A percentile compares a stretch with the other conserved stretches of the same genome.
phyloP scores from a whole-genome alignment of 2,329 filamentous ascomycete species.

The Alternaria postmessia region DNA sequence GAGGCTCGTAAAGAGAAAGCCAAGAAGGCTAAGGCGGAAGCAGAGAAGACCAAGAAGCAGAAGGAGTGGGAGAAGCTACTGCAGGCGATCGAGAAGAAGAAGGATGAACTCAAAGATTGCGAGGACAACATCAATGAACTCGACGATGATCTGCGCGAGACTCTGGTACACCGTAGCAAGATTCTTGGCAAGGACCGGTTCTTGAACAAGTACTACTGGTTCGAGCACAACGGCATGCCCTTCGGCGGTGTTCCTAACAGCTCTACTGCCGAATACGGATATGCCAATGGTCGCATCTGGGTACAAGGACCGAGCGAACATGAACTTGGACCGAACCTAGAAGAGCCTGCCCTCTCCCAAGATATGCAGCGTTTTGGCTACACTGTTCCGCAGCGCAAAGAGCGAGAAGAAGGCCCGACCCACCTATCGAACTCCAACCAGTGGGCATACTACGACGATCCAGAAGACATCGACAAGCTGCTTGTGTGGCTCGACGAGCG shows the following conservation, averaged over 20 bases:
- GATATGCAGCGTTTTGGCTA: slow-evolving; percentile 81
- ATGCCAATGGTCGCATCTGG: slow-evolving; percentile 96
- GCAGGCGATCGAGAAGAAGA: slow-evolving; percentile 88
- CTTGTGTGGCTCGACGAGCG: slow-evolving; percentile 89
- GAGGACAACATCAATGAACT: slow-evolving; percentile 86
- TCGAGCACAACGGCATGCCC: slow-evolving; percentile 98
- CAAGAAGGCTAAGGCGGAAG: slow-evolving; percentile 67
- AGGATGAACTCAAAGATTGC: slow-evolving; percentile 78
- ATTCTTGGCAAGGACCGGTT: slow-evolving; percentile 93
- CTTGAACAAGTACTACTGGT: slow-evolving; percentile 99
- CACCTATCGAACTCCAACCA: slow-evolving; percentile 78
- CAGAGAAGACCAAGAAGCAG: slow-evolving; percentile 73
- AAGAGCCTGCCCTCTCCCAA: slow-evolving; percentile 72
- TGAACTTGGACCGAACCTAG: slow-evolving; percentile 65
- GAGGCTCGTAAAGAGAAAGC: slow-evolving; percentile 69
- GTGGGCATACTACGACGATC: slow-evolving; percentile 91
- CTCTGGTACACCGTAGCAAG: slow-evolving; percentile 88
- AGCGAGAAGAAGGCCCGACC: slow-evolving; percentile 82
- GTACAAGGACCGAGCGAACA: slow-evolving; percentile 93
- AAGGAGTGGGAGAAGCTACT: slow-evolving; percentile 89
- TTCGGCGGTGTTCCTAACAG: slow-evolving; percentile 87
- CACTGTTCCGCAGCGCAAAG: slow-evolving; percentile 85
- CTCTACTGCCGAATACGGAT: slow-evolving; percentile 85
- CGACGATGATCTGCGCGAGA: slow-evolving; percentile 92
- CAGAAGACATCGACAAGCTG: slow-evolving; percentile 77